phyloP scores from a whole-genome alignment of 495 filamentous ascomycete species.

The Aspergillus bridgeri region DNA sequence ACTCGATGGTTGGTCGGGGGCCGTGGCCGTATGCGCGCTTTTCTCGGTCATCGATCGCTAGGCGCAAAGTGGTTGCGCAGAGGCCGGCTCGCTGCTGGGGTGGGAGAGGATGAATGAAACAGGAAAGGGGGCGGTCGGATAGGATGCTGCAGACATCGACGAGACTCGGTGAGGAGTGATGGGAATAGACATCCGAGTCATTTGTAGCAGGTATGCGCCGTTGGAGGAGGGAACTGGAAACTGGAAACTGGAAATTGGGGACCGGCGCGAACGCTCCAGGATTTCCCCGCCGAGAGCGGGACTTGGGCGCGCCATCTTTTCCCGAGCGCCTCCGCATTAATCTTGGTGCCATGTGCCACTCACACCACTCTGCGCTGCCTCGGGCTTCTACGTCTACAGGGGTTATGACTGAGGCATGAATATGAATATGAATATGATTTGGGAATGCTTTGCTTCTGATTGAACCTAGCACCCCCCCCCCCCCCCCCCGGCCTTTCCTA shows the following conservation, averaged over 20 bases:
- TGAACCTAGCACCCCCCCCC: neutral
- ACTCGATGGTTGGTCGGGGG: constrained; percentile 24
- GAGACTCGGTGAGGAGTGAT: constrained; percentile 3
- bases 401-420: too few species aligned
- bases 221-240: too few species aligned
- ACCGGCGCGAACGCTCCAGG: constrained; percentile 26
- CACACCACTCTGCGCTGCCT: neutral
- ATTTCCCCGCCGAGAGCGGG: constrained; percentile 24
- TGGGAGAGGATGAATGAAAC: constrained; percentile 11
- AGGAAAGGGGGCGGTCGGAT: constrained; percentile 9
- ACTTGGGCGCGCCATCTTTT: constrained; percentile 17
- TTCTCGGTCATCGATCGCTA: constrained; percentile 41
- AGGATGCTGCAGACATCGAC: constrained; percentile 30
- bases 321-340: constrained; percentile 42
- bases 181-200: constrained; percentile 1
- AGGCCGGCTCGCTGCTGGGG: constrained; percentile 22
- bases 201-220: constrained; percentile 3
- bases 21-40: constrained; percentile 25
- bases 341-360: constrained; percentile 11
- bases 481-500: neutral
- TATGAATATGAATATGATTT: too few species aligned
- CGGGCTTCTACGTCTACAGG: too few species aligned
- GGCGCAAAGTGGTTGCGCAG: constrained; percentile 32
- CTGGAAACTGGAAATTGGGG: constrained; percentile 18
- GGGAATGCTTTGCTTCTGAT: too few species aligned